Conservation (phyloP, 495 filamentous ascomycete genomes). For the Oidiodendron maius region DNA sequence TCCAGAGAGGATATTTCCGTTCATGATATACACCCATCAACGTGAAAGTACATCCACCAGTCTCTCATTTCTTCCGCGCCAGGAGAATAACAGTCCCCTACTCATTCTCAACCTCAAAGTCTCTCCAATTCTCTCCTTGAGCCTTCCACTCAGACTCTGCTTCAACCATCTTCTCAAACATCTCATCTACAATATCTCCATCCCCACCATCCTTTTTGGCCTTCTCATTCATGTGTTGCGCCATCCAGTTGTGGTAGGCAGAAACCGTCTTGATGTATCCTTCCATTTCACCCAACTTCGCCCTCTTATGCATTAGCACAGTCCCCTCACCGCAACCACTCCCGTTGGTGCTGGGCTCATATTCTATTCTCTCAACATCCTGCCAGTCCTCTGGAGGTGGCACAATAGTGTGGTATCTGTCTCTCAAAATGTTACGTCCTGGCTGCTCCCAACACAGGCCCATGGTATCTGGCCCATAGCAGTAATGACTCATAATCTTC, state of each 20-base stretch:
- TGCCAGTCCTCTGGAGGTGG: conserved; percentile 45
- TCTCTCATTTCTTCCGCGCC: conserved; percentile 35
- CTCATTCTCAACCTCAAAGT: conserved; percentile 42
- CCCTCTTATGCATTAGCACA: conserved; percentile 42
- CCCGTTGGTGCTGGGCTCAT: conserved; percentile 42
- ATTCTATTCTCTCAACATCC: conserved; percentile 44
- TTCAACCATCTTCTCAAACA: conserved; percentile 47
- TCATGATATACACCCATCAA: no score
- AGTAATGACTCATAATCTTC: conserved; percentile 37
- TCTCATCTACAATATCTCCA: conserved; percentile 48
- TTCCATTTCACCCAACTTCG: conserved; percentile 50
- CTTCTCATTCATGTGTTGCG: conserved; percentile 36
- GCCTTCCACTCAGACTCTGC: conserved; percentile 43
- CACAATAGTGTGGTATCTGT: conserved; percentile 38
- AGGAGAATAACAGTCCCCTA: conserved; percentile 52
- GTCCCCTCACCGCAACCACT: conserved; percentile 34
- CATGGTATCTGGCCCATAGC: conserved; percentile 43
- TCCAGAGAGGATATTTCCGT: no score
- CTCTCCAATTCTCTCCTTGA: conserved; percentile 38
- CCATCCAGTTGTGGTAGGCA: conserved; percentile 47
- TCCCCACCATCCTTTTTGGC: conserved; percentile 40
- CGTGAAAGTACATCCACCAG: not conserved
- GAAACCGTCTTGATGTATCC: conserved; percentile 52
- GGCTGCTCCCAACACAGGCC: conserved; percentile 56
- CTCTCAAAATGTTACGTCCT: conserved; percentile 46